Base-by-base conservation (phyloP, 2,329 filamentous ascomycete species). In the Gremmenia infestans region DNA sequence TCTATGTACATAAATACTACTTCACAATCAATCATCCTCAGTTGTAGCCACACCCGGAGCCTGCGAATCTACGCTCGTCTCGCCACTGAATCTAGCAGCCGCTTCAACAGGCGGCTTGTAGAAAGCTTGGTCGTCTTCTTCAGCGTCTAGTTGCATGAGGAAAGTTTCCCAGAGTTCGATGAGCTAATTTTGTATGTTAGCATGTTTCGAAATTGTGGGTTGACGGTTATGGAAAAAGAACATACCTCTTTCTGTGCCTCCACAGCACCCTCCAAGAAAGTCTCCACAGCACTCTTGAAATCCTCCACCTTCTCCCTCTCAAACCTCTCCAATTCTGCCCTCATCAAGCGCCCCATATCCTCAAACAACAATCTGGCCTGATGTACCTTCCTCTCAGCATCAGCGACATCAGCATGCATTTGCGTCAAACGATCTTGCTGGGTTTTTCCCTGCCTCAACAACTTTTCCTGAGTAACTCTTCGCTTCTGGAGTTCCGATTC, bases 161-260 rank as follows among this genome's bases (percentile, higher is more conserved):
- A 96, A 99, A 0, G 94, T 97, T 75, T 99, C 94, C 94, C 94
- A 99, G 60, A 97, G 87, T 74, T 99, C 94, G 67, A 86, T 85
- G 61, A 83, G 73, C 79, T 84, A 37, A 12, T 48, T 19, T 17
- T 61, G 54, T 63, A 56, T 47, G 54, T 53, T 50, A 40, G 51
- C 47, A 12, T 45, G 5, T 23, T 23, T 23, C 14, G 2, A 39
- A 39, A 12, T 3, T 39, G 36, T 11, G 4, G 11, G 3, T 39
- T 12, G 36, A n/a, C 15, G 37, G 37, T 40, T 14, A 40, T 42
- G 11, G 15, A 15, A 46, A 43, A 15, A 35, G 8, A 17, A 73
- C 82, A 72, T 71, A 94, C 93, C 86, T 99, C 94, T 75, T 99
- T 99, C 76, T 99, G 94, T 54, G 93, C 94, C 74, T 99, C 94